A percentile compares a stretch with the other conserved stretches of the same genome.
Conservation (phyloP, 495 filamentous ascomycete genomes). For the Trichoderma asperelloides region DNA sequence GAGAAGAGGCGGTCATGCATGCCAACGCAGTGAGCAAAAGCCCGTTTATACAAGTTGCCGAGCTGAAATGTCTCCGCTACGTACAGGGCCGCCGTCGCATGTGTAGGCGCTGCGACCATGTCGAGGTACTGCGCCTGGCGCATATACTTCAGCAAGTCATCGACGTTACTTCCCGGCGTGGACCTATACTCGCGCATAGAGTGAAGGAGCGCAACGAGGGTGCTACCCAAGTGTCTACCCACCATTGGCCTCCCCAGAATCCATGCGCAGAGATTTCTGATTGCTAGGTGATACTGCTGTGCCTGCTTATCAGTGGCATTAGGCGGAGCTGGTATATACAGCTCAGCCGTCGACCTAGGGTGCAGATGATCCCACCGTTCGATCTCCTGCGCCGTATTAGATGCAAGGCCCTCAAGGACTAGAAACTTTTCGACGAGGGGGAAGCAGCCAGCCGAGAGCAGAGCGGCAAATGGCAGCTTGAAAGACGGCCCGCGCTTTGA, state of each 20-base stretch:
- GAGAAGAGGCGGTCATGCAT: conserved; percentile 48
- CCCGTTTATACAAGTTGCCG: conserved; percentile 49
- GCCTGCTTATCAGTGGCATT: conserved; percentile 37
- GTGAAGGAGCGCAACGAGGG: conserved; percentile 48
- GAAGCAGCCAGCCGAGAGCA: conserved; percentile 41
- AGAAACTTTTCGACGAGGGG: conserved; percentile 45
- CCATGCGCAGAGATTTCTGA: conserved; percentile 63
- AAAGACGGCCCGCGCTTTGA: conserved; percentile 54
- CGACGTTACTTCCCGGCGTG: conserved; percentile 27
- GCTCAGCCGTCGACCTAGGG: conserved; percentile 34
- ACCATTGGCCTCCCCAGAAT: conserved; percentile 51
- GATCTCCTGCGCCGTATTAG: conserved; percentile 13
- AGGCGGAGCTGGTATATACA: conserved; percentile 54
- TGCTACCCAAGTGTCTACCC: conserved; percentile 46
- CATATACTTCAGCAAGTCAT: conserved; percentile 46
- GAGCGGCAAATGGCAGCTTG: conserved; percentile 40
- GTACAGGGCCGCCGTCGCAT: conserved; percentile 50
- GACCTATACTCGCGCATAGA: conserved; percentile 48
- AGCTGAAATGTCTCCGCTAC: conserved; percentile 53
- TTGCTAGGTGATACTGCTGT: conserved; percentile 50
- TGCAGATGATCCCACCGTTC: conserved; percentile 11
- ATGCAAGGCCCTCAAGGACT: conserved; percentile 17
- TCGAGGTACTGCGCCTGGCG: conserved; percentile 53
- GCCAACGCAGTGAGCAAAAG: conserved; percentile 58
- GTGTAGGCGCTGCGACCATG: conserved; percentile 47